phyloP scores from a whole-genome alignment of 2,329 filamentous ascomycete genomes.

The Trichoderma harzianum region DNA sequence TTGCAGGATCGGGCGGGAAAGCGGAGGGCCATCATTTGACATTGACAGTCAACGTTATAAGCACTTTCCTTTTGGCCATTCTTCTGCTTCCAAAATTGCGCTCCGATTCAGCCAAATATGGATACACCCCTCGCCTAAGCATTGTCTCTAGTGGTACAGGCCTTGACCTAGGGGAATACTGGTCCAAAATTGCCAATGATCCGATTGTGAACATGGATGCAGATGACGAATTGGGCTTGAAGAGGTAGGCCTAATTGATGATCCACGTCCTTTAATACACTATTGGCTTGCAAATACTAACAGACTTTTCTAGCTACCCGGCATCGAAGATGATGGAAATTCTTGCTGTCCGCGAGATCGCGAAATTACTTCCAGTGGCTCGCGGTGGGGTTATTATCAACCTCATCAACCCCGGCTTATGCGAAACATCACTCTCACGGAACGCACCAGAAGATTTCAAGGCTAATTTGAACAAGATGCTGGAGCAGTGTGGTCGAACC shows the following conservation, averaged over 20 bases:
- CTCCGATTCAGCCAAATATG: conserved; percentile 21
- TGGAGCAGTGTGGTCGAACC: conserved; percentile 20
- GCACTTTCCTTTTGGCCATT: conserved; percentile 44
- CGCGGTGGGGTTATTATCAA: conserved; percentile 31
- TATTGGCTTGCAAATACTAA: background rate
- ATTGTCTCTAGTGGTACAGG: conserved; percentile 36
- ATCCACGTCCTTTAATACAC: background rate
- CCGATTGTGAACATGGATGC: background rate
- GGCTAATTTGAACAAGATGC: background rate
- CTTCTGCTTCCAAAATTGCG: conserved; percentile 41
- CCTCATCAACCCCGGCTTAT: conserved; percentile 30
- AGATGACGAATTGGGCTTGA: background rate
- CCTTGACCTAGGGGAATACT: conserved; percentile 23
- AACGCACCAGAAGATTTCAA: background rate
- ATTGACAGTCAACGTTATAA: conserved; percentile 47
- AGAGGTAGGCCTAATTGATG: background rate
- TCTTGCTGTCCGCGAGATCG: conserved; percentile 28
- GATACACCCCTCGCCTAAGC: conserved; percentile 34
- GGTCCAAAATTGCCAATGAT: background rate
- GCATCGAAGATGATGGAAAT: conserved; percentile 30
- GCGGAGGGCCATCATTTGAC: conserved; percentile 42
- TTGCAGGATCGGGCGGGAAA: conserved; percentile 21
- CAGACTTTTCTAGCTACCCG: conserved; percentile 21
- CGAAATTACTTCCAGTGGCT: conserved; percentile 25
- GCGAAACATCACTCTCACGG: conserved; percentile 22